Evolutionary conservation across 345 rosid genomes (phyloP), one percentile per base, ranked within the genome.

Genomic region (Acer yangbiense): DNA sequence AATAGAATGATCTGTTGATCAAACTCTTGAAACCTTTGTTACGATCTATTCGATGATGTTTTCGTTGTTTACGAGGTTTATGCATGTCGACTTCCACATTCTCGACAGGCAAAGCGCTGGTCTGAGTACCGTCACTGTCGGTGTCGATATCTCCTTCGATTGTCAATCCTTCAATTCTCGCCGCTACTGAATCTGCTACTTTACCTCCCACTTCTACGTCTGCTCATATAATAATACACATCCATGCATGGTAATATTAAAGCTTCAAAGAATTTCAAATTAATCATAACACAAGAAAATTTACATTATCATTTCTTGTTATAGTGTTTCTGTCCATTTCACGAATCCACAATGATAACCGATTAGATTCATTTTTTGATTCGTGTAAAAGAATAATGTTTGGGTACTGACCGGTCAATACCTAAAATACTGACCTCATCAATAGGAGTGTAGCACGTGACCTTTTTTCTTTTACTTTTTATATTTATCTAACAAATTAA

Each of bases 101-200:
- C 35, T 87, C 90, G 6, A 72, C 77, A 2, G 87, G 95, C 77
- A 93, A 80, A 63, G 91, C 79, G 21, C 95, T 90, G 0, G 93
- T 86, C 73, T 93, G 98, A 52, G 93, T 90, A 5, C 95, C 98
- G 21, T 95, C 98, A 41, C 92, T 87, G 8, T 87, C 94, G 3
- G 82, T 85, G 67, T 91, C 94, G 5, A 90, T 83, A 29, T 89
- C 93, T 71, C 98, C 94, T 82, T 93, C 94, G 3, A 93, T 87
- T 0, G 93, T 87, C 83, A 92, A 64, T 73, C 96, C 96, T 80
- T 92, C 85, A 17, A 90, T 83, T 68, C 81, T 93, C n/a, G 90
- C 88, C 7, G 90, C 95, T n/a, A 85, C 77, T 0, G 91, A 78
- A 14, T 90, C 93, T 58, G 73, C 73, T 58, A 63, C 77, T 77